A percentile compares a stretch with the other conserved stretches of the same genome.
These are phyloP conservation scores for Candida jianshihensis DNA, from an alignment of 805 yeast genomes.

Conservation along the genomic window DNA sequence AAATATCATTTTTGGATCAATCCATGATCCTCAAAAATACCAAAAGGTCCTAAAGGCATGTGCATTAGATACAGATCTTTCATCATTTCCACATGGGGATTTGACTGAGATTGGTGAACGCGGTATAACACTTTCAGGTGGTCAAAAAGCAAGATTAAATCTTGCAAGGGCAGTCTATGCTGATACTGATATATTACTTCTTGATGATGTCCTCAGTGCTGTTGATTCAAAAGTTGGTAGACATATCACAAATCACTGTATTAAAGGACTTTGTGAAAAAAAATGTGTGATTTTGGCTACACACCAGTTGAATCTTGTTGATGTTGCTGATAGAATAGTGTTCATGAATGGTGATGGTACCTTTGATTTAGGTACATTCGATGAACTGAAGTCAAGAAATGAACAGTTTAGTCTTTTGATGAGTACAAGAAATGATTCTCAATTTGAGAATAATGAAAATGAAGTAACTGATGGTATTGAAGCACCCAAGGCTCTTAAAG, in stretches of 20 bases:
- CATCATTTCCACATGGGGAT: constrained; percentile 77
- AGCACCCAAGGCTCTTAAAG: constrained; percentile 2
- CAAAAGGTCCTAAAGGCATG: constrained; percentile 73
- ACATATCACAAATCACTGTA: constrained; percentile 63
- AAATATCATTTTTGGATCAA: constrained; percentile 80
- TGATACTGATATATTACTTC: constrained; percentile 15
- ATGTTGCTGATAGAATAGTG: constrained; percentile 59
- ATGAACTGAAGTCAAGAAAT: constrained; percentile 40
- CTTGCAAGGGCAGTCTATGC: constrained; percentile 92
- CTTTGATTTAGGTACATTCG: constrained; percentile 51
- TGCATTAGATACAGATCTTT: constrained; percentile 69
- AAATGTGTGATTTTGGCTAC: constrained; percentile 75
- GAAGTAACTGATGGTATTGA: constrained; percentile 4
- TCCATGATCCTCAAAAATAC: constrained; percentile 70
- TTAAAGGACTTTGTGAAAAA: no score
- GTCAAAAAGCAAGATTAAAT: constrained; percentile 90
- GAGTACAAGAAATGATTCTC: constrained; percentile 33
- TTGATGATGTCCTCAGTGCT: constrained; percentile 77
- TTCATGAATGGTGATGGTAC: constrained; percentile 59
- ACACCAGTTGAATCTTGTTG: constrained; percentile 66
- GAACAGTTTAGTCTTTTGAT: constrained; percentile 42
- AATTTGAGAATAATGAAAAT: constrained; percentile 1
- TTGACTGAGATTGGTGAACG: constrained; percentile 89
- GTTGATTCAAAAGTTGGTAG: constrained; percentile 82
- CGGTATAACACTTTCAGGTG: constrained; percentile 91